Conservation (phyloP, 352 stramenopile genomes). For the Pelagophyceae sp. region DNA sequence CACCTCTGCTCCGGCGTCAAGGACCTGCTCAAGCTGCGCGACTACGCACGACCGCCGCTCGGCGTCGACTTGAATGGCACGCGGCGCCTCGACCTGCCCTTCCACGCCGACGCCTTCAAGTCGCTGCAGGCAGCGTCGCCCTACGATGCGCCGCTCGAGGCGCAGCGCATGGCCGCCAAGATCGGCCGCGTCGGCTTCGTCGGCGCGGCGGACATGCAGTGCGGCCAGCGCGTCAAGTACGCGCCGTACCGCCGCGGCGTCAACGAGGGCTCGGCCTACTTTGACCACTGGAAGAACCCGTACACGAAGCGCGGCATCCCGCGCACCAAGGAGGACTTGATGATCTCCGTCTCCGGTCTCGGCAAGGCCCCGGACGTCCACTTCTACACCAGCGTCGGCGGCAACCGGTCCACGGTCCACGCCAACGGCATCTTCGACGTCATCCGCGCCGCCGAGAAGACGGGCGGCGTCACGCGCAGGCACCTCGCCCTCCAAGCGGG, state of each 20-base stretch:
- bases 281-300: conserved; percentile 41
- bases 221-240: conserved; percentile 1
- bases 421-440: conserved; percentile 43
- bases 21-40: conserved; percentile 37
- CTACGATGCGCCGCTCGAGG: conserved; percentile 32
- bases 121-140: conserved; percentile 36
- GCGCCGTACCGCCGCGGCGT: conserved; percentile 34
- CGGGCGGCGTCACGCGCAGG: conserved; percentile 32
- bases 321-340: conserved; percentile 26
- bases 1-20: conserved; percentile 39
- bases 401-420: conserved; percentile 39
- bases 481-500: neutral
- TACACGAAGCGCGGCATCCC: conserved; percentile 39
- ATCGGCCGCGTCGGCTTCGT: conserved; percentile 22
- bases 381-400: conserved; percentile 36
- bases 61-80: conserved; percentile 38
- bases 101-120: conserved; percentile 16
- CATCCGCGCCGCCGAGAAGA: conserved; percentile 40
- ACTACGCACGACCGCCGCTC: conserved; percentile 26
- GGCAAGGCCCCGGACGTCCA: conserved; percentile 27
- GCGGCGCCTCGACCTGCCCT: conserved; percentile 24
- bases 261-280: conserved; percentile 32
- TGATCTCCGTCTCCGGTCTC: neutral
- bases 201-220: conserved; percentile 10
- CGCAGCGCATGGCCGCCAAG: conserved; percentile 23